Conservation (phyloP, 2,329 filamentous ascomycete genomes). For the Arthroderma uncinatum region DNA sequence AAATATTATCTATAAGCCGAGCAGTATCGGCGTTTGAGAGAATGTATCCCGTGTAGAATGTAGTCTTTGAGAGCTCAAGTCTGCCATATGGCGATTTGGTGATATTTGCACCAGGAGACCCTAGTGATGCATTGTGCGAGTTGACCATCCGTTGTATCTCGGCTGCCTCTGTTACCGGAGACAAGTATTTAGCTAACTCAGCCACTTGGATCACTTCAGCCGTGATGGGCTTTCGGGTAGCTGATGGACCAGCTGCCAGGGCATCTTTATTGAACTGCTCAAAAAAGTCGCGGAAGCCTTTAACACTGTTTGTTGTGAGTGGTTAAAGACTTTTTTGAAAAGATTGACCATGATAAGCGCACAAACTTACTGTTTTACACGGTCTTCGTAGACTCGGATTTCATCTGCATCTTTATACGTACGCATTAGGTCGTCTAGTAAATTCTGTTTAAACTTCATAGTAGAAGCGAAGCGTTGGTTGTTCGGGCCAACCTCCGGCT, state of each 20-base stretch:
- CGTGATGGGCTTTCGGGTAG: constrained; percentile 52
- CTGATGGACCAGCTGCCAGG: constrained; percentile 31
- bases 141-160: constrained; percentile 86
- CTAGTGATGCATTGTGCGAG: constrained; percentile 54
- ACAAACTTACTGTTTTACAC: constrained; percentile 45
- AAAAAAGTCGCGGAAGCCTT: constrained; percentile 77
- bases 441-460: constrained; percentile 83
- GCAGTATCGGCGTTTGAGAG: constrained; percentile 61
- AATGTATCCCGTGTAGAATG: constrained; percentile 89
- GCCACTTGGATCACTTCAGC: constrained; percentile 79
- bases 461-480: constrained; percentile 70
- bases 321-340: constrained; percentile 12
- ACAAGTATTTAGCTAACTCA: constrained; percentile 60
- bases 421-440: constrained; percentile 68
- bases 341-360: background rate
- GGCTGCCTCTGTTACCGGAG: constrained; percentile 67
- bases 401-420: constrained; percentile 79
- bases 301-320: constrained; percentile 41
- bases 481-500: constrained; percentile 70
- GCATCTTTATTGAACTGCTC: constrained; percentile 58
- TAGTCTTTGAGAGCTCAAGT: constrained; percentile 69
- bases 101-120: constrained; percentile 24
- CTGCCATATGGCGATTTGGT: constrained; percentile 36
- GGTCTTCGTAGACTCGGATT: constrained; percentile 58
- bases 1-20: constrained; percentile 53